Base-by-base conservation (phyloP, 768 basidiomycete species). In the Lactarius pseudohatsudake region DNA sequence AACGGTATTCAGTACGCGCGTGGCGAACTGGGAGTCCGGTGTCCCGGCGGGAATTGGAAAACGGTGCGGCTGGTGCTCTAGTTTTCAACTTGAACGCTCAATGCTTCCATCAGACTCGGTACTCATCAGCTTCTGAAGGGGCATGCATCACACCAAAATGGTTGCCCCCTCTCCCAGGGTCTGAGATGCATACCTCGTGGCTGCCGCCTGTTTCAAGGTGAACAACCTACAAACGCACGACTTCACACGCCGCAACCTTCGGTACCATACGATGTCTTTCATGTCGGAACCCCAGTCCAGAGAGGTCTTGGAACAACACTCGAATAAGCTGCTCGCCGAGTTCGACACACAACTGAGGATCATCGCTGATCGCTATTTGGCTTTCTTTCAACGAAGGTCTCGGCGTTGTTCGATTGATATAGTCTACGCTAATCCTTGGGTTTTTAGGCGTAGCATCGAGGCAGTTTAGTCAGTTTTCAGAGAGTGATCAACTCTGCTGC, bases 301-400 rank as follows among this genome's bases (percentile, higher is more conserved):
- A 59, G 41, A 59, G 30, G 60, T 64, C 15, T 61, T 65, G 9
- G 69, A 70, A 10, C 43, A 20, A 20, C 67, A 60, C 26, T 64
- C 64, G 34, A 30, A 30, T 20, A 57, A 87, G 2, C 90, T 90
- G 4, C 76, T 91, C 36, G 83, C 86, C 1, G 77, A 88, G 62
- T 93, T 92, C 72, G 92, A 93, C 61, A 73, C 81, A 53, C 86
- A 93, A 70, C 85, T 94, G 32, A 84, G 79, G 64, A 79, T 85
- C 69, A 75, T 92, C 69, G 83, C 82, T 43, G 89, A 94, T 71
- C 90, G 89, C 3, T 94, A 93, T 75, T 81, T 96, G 64, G 79
- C 74, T 64, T 96, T 95, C 80, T 94, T 96, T 77, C 85, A 86
- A 76, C 93, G 95, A 80, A 83, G 94, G 93, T 90, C 69, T 65